Percentiles rank a stretch among this genome's conserved stretches.
phyloP scores from a whole-genome alignment of 164 flowering plant genomes.

The Sedum album region DNA sequence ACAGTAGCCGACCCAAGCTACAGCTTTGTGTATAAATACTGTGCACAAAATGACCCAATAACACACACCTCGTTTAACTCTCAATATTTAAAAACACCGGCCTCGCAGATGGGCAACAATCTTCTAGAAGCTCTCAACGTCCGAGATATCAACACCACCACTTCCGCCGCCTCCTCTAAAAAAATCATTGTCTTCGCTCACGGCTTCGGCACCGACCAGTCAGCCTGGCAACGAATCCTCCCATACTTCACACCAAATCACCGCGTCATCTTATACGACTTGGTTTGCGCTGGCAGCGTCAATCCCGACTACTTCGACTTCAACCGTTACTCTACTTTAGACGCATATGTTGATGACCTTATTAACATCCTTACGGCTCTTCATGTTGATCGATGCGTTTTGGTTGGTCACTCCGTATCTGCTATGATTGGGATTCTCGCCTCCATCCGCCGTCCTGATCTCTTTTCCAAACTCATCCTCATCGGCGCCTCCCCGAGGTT shows the following conservation, averaged over 20 bases:
- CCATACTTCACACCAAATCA: conserved; percentile 51
- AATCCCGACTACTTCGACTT: conserved; percentile 84
- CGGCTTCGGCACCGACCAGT: conserved; percentile 94
- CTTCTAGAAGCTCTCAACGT: conserved; percentile 76
- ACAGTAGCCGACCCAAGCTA: too few species aligned
- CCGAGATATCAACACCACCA: conserved; percentile 60
- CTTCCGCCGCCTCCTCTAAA: conserved; percentile 41
- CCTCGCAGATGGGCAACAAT: conserved; percentile 25
- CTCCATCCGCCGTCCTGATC: conserved; percentile 75
- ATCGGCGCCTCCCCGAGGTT: conserved; percentile 93
- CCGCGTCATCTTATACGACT: conserved; percentile 67
- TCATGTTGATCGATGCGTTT: conserved; percentile 41
- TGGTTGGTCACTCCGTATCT: not conserved
- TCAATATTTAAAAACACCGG: too few species aligned
- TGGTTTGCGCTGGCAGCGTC: conserved; percentile 92
- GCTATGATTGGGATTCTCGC: conserved; percentile 77
- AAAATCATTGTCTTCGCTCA: conserved; percentile 64
- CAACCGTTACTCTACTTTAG: conserved; percentile 65
- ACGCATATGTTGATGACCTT: conserved; percentile 78
- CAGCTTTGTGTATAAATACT: not conserved
- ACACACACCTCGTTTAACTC: not conserved
- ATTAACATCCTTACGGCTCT: conserved; percentile 69
- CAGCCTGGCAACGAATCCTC: conserved; percentile 80
- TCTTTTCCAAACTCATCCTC: conserved; percentile 81
- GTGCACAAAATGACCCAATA: not conserved